phyloP scores from a whole-genome alignment of 208 protist genomes.

The Acanthamoeba sp. region DNA sequence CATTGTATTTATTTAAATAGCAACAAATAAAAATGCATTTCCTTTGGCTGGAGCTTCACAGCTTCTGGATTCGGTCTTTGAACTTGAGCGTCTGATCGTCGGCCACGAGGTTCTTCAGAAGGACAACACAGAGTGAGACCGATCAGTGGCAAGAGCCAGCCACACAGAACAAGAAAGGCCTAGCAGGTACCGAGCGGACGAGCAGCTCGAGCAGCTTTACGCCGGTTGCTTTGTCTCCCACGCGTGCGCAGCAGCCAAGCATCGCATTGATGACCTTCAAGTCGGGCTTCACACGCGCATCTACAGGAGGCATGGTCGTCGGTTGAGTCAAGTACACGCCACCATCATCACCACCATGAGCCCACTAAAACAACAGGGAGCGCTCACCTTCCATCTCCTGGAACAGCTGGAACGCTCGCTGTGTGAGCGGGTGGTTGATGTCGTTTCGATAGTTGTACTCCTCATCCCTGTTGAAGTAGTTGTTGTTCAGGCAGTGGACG shows the following conservation, averaged over 20 bases:
- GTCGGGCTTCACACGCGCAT: not conserved
- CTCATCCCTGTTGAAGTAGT: slow-evolving; percentile 66
- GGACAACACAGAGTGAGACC: not conserved
- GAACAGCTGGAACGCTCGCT: slow-evolving; percentile 42
- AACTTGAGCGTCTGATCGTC: slow-evolving; percentile 44
- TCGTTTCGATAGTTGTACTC: slow-evolving; percentile 67
- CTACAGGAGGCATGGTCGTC: not conserved
- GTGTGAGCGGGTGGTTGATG: slow-evolving; percentile 43
- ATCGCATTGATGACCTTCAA: slow-evolving; percentile 46
- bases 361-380: not conserved
- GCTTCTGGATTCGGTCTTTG: slow-evolving; percentile 28
- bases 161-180: too few species aligned
- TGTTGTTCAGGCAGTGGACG: slow-evolving; percentile 53
- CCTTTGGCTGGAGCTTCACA: not conserved
- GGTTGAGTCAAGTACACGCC: too few species aligned
- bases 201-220: slow-evolving; percentile 42
- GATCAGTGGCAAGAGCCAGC: too few species aligned
- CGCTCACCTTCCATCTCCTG: slow-evolving; percentile 42
- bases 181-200: not conserved
- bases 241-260: slow-evolving; percentile 53
- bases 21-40: too few species aligned
- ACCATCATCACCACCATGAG: too few species aligned
- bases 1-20: slow-evolving; percentile 29
- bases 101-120: slow-evolving; percentile 5
- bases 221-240: slow-evolving; percentile 1